Conservation (phyloP, 495 filamentous ascomycete species). For the Geopyxis carbonaria region DNA sequence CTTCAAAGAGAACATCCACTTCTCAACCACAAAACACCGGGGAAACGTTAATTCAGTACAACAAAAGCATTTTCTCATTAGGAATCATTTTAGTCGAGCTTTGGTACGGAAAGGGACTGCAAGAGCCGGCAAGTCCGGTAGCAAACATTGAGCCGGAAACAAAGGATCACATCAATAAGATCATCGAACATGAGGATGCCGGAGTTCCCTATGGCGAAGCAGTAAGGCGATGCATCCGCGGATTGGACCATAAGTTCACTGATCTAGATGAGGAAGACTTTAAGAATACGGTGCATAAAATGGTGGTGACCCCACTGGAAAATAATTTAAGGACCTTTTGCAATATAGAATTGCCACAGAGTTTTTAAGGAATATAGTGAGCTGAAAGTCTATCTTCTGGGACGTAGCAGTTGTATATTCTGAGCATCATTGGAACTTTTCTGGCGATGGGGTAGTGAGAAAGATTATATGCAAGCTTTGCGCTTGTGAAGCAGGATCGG, state of each 20-base stretch:
- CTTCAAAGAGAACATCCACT: not conserved
- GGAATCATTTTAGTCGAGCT: conserved; percentile 26
- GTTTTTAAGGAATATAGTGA: no score
- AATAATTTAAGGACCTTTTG: no score
- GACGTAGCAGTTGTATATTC: no score
- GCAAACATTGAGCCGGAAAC: not conserved
- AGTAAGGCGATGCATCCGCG: conserved; percentile 25
- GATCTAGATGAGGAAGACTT: conserved; percentile 20
- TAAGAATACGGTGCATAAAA: conserved; percentile 23
- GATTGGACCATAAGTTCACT: conserved; percentile 19
- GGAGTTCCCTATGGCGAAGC: conserved; percentile 24
- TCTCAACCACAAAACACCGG: not conserved
- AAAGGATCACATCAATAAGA: not conserved
- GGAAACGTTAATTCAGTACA: conserved; percentile 1
- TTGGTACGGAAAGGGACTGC: conserved; percentile 18
- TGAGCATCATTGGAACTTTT: no score
- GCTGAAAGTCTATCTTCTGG: no score
- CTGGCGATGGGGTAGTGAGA: no score
- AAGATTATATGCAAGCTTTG: no score
- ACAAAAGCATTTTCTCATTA: conserved; percentile 23
- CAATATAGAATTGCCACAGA: no score
- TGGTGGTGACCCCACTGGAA: no score
- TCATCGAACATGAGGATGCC: conserved; percentile 9
- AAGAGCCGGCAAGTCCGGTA: not conserved
- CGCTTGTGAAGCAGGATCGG: no score